phyloP scores from a whole-genome alignment of 805 yeast genomes.

The Starmerella sp. region DNA sequence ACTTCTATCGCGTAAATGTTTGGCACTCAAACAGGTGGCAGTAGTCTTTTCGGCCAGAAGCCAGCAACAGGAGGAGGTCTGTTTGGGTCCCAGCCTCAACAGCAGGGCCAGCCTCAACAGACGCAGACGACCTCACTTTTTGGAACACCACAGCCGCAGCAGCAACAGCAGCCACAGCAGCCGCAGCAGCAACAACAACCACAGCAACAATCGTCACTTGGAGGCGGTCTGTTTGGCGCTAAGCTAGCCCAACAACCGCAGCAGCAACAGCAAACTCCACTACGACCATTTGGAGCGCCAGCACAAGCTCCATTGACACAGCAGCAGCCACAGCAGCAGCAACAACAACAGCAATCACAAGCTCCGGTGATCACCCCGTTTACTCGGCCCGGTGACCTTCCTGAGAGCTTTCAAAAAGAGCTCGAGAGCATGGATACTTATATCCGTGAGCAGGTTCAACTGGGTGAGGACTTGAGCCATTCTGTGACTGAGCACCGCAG shows the following conservation, averaged over 20 bases:
- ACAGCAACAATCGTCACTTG: conserved; percentile 5
- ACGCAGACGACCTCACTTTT: not conserved
- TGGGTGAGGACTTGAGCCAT: conserved; percentile 40
- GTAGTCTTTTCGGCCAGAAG: conserved; percentile 31
- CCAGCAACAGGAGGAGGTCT: conserved; percentile 20
- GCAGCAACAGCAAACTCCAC: conserved; percentile 18
- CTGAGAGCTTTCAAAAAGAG: conserved; percentile 42
- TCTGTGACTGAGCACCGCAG: conserved; percentile 34
- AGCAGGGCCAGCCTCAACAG: conserved; percentile 6
- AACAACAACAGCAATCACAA: conserved; percentile 14
- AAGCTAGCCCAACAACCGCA: conserved; percentile 19
- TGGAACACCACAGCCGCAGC: not conserved
- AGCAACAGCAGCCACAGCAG: conserved; percentile 6
- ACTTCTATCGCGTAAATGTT: not conserved
- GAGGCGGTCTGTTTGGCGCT: conserved; percentile 14
- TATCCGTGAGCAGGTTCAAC: conserved; percentile 42
- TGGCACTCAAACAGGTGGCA: conserved; percentile 13
- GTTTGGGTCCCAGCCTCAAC: conserved; percentile 22
- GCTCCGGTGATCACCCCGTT: conserved; percentile 38
- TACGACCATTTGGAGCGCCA: conserved; percentile 7
- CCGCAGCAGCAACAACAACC: conserved; percentile 2
- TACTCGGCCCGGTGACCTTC: conserved; percentile 49
- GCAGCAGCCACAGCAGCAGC: conserved; percentile 20
- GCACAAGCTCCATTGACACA: not conserved
- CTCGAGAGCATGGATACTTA: conserved; percentile 46